These are phyloP conservation scores for Euptelea pleiosperma DNA, from an alignment of 164 flowering plant species.

Conservation along the genomic window DNA sequence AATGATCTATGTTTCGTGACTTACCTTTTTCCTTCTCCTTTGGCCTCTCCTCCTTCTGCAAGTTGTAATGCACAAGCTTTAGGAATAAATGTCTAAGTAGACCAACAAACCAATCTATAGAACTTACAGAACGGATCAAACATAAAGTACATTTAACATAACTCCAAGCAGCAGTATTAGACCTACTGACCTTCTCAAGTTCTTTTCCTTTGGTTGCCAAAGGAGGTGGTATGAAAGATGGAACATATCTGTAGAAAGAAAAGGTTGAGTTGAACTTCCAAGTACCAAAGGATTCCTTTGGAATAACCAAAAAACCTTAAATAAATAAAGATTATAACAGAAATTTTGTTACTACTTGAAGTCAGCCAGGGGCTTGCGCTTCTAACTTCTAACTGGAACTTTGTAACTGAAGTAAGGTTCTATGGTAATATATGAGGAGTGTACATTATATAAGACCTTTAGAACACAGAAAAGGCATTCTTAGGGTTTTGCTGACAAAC, in stretches of 20 bases:
- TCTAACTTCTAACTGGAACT: background rate
- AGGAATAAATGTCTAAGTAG: too few relatives aligned
- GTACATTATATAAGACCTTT: too few relatives aligned
- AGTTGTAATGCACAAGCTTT: too few relatives aligned
- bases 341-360: background rate
- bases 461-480: too few relatives aligned
- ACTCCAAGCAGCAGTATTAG: background rate
- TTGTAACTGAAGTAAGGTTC: background rate
- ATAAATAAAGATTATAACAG: background rate
- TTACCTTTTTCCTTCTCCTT: slow-evolving; percentile 92
- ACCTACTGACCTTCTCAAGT: slow-evolving; percentile 60
- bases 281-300: background rate
- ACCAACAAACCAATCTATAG: too few relatives aligned
- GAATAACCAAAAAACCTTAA: background rate
- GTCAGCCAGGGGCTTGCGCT: too few relatives aligned
- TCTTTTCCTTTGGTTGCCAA: slow-evolving; percentile 84
- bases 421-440: too few relatives aligned
- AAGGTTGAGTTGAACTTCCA: background rate
- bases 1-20: slow-evolving; percentile 86
- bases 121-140: background rate
- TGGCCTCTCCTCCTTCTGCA: slow-evolving; percentile 74
- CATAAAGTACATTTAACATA: background rate
- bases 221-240: slow-evolving; percentile 93
- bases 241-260: slow-evolving; percentile 78
- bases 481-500: too few relatives aligned